A percentile compares a stretch with the other conserved stretches of the same genome.
Conservation (phyloP, 345 rosid species). For the Alliaria petiolata region DNA sequence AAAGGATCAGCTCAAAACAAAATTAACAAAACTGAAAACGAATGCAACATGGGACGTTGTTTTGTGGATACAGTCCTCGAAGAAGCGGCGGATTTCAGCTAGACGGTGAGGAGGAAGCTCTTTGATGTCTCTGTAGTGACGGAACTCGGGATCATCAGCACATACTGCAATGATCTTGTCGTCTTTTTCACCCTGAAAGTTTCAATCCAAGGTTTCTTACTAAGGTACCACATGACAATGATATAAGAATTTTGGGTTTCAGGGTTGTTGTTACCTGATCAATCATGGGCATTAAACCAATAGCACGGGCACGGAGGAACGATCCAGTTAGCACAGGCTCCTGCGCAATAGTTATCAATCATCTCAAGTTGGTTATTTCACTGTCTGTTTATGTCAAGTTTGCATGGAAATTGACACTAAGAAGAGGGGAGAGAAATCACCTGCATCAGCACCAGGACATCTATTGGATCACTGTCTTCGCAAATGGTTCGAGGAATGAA, state of each 20-base stretch:
- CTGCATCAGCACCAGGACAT: constrained; percentile 97
- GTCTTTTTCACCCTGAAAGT: constrained; percentile 86
- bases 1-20: background rate
- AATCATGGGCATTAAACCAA: constrained; percentile 98
- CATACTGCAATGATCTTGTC: constrained; percentile 98
- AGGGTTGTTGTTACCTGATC: constrained; percentile 59
- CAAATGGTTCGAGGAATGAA: constrained; percentile 95
- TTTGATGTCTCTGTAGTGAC: constrained; percentile 88
- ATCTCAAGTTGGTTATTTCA: background rate
- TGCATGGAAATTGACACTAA: background rate
- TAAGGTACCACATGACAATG: background rate
- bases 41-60: constrained; percentile 3
- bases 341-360: constrained; percentile 33
- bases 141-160: constrained; percentile 98
- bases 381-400: background rate
- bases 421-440: constrained; percentile 33
- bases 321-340: constrained; percentile 93
- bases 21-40: no score
- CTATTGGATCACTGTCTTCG: constrained; percentile 98
- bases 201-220: background rate
- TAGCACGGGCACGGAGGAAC: constrained; percentile 96
- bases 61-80: constrained; percentile 90
- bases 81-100: constrained; percentile 97
- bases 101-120: constrained; percentile 98
- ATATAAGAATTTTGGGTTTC: background rate